Percentiles rank a stretch among this genome's conserved stretches.
phyloP scores from a whole-genome alignment of 1,139 yeast species.

The Kodamaea derodonti region DNA sequence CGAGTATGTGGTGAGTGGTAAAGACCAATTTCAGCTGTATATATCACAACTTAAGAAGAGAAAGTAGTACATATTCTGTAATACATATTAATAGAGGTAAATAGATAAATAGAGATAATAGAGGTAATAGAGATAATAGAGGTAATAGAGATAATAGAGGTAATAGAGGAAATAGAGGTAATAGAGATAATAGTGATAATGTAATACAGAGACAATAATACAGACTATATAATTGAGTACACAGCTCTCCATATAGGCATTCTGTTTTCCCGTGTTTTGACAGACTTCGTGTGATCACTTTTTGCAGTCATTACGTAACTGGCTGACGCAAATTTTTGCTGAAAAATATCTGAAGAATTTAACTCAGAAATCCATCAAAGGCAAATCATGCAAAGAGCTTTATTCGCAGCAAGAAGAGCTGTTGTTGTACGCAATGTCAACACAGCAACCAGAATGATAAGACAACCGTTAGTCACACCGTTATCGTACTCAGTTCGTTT shows the following conservation, averaged over 20 bases:
- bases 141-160: neutral
- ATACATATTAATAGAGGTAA: no score
- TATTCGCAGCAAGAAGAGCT: slow-evolving; percentile 22
- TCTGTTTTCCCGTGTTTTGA: no score
- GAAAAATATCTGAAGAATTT: neutral
- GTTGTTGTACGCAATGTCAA: slow-evolving; percentile 16
- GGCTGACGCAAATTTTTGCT: slow-evolving; percentile 1
- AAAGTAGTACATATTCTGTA: no score
- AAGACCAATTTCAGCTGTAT: slow-evolving; percentile 11
- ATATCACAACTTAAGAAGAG: slow-evolving; percentile 9
- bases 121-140: neutral
- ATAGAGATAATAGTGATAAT: no score
- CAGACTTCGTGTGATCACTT: no score
- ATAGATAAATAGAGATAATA: neutral
- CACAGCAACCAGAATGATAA: slow-evolving; percentile 14
- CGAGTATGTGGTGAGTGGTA: slow-evolving; percentile 7
- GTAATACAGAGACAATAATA: no score
- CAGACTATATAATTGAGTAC: no score
- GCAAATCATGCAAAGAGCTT: slow-evolving; percentile 29
- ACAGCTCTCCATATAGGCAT: no score
- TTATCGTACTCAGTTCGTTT: slow-evolving; percentile 17
- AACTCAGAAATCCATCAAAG: no score
- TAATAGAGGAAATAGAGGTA: no score
- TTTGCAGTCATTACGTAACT: slow-evolving; percentile 1
- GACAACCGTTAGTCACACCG: slow-evolving; percentile 15